Evolutionary conservation across 192 early-diverging fungal species (phyloP), one percentile per base, ranked within the genome.

Genomic region (Coemansia sp.): DNA sequence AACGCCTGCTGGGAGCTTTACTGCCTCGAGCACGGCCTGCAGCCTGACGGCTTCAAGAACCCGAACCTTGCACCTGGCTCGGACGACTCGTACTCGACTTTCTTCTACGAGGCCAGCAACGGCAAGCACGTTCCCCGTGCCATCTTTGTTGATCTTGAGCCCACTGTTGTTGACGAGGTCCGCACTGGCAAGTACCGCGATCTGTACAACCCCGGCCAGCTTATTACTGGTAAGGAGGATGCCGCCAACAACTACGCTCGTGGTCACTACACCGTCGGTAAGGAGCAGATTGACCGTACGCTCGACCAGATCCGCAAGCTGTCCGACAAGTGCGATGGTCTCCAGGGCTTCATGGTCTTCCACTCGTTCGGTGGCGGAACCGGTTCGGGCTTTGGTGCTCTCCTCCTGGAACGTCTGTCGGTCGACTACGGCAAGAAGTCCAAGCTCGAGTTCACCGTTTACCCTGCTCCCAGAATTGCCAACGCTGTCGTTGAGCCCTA

Each of bases 401-500:
- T 98, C 66, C 86, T 98, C 39, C 81, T 98, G 39, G 97, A 99
- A 83, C 95, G 97, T 73, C 85, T 99, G 47, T 98, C 95, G 15
- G 95, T 96, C 55, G 97, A 99, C 85, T 99, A 99, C 82, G 95
- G 97, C 79, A 99, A 99, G 81, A 99, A 99, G 89, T 96, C 94
- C 78, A 99, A 99, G 89, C 89, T 99, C 67, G 95, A 98, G 85
- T 98, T 98, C 83, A 95, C 94, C 5, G 94, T 98, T 37, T 98
- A 98, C 86, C 96, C 96, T 13, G 95, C 96, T 39, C 96, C 96
- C 53, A 93, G 93, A 79, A 90, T 98, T 49, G 91, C 95, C 64
- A 98, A 94, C 59, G 89, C 93, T 7, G 93, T 97, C 54, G 94
- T 98, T 39, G 94, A 97, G 83, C 94, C 95, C 55, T 97, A 96